Evolutionary conservation across 768 basidiomycete species (phyloP).

Genomic region (Hirschioporus abietinus): DNA sequence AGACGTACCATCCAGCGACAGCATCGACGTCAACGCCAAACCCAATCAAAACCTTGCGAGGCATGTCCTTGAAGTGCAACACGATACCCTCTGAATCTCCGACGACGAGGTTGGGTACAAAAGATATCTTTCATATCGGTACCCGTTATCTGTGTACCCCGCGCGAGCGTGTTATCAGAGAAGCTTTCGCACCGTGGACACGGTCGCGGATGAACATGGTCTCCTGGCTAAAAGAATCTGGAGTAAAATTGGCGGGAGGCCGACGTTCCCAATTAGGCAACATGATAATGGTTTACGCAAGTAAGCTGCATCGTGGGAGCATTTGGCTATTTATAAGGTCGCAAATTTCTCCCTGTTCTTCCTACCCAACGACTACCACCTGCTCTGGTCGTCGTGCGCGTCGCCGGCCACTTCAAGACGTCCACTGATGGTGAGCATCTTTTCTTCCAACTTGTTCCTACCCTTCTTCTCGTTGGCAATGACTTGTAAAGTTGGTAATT

Average conservation of each 20-base stretch:
- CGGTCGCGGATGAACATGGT: too few species aligned
- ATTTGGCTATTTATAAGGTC: background rate
- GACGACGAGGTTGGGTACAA: background rate
- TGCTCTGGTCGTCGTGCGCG: background rate
- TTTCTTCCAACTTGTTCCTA: background rate
- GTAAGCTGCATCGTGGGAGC: background rate
- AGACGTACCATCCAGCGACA: constrained; percentile 61
- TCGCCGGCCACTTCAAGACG: too few species aligned
- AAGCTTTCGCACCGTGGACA: background rate
- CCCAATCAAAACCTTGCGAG: constrained; percentile 49
- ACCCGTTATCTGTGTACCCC: background rate
- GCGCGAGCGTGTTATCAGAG: background rate
- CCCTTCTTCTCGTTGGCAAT: background rate
- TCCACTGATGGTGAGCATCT: background rate
- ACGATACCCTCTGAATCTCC: background rate
- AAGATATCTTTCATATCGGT: background rate
- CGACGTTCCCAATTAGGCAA: background rate
- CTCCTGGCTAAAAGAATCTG: background rate
- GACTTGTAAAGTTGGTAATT: background rate
- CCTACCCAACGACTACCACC: background rate
- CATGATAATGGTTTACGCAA: background rate
- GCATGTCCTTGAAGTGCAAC: constrained; percentile 31
- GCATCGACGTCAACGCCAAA: constrained; percentile 76
- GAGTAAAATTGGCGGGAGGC: background rate
- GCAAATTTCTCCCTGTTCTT: background rate